Evolutionary conservation across 306 rosid genomes (phyloP), one percentile per base, ranked within the genome.

Genomic region (Clitoria ternatea): DNA sequence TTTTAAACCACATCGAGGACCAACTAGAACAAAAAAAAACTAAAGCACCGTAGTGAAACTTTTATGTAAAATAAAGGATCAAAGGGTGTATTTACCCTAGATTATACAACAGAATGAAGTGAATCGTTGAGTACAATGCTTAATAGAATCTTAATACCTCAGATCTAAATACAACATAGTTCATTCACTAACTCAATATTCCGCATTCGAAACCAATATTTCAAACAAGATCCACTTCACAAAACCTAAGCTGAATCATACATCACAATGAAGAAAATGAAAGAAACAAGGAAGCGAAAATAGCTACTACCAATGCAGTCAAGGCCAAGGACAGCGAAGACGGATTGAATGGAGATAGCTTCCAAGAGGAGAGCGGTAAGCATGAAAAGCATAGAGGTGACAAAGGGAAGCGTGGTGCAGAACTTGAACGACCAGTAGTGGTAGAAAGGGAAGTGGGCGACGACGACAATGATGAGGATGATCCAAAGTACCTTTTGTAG

Each of bases 251-350:
- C 4, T 3, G 49, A 79, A 23, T 72, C 64, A 13, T 23, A 22
- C 32, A 59, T 17, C 14, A 15, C 29, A 59, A 33, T 17, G 19
- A 33, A 42, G 2, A 27, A 15, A 37, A 27, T 2, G 23, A 5
- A 10, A 37, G 2, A 0, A 50, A 37, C 61, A 40, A 6, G 5
- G 27, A 57, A 20, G 23, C 0, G 42, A 48, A 66, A 19, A 19
- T 29, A 48, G 9, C 5, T 2, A 29, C 52, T 85, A 93, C 98
- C 75, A 76, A 83, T 93, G 96, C 98, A 93, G 59, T 93, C 89
- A 17, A 90, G 97, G 87, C 98, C 98, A 54, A 94, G 96, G 40
- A 89, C 95, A 23, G 97, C 97, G 61, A 97, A 90, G 82, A 90
- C 97, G 56, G 79, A 90, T 67, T 97, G 96, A 37, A 94, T 97